Conservation (phyloP, 176 grass and related monocot species). For the Avena insularis region DNA sequence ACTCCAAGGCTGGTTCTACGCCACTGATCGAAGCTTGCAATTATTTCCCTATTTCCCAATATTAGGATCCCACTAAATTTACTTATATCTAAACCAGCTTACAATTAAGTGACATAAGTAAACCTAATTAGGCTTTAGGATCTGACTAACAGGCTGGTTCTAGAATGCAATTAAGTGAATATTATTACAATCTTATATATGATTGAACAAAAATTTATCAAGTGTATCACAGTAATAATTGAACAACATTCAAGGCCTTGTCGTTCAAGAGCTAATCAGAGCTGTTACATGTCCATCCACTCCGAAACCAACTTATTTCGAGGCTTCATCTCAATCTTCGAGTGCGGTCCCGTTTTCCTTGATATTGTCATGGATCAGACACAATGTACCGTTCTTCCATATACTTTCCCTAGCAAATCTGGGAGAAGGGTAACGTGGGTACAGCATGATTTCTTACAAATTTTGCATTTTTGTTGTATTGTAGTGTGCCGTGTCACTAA, state of each 20-base stretch:
- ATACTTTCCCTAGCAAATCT: constrained; percentile 54
- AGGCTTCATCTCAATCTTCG: constrained; percentile 54
- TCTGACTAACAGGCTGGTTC: too few species aligned
- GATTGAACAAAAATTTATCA: too few species aligned
- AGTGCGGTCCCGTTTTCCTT: constrained; percentile 14
- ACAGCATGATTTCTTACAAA: constrained; percentile 28
- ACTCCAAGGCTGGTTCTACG: too few species aligned
- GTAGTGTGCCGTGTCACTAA: constrained; percentile 43
- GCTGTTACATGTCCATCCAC: constrained; percentile 72
- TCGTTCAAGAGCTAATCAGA: constrained; percentile 76
- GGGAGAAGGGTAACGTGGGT: constrained; percentile 58
- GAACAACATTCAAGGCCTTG: constrained; percentile 55
- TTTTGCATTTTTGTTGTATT: constrained; percentile 52
- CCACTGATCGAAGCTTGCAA: too few species aligned
- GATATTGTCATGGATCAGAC: constrained; percentile 52
- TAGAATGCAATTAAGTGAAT: too few species aligned
- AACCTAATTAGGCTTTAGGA: too few species aligned
- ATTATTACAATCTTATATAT: too few species aligned
- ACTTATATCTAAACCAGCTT: too few species aligned
- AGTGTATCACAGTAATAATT: too few species aligned
- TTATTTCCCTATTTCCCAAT: too few species aligned
- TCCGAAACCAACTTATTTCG: constrained; percentile 89
- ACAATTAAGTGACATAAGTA: too few species aligned
- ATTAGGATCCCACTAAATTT: too few species aligned
- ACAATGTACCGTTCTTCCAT: constrained; percentile 54